Evolutionary conservation across 345 rosid species (phyloP), one percentile per base, ranked within the genome.

Genomic region (Durio zibethinus): DNA sequence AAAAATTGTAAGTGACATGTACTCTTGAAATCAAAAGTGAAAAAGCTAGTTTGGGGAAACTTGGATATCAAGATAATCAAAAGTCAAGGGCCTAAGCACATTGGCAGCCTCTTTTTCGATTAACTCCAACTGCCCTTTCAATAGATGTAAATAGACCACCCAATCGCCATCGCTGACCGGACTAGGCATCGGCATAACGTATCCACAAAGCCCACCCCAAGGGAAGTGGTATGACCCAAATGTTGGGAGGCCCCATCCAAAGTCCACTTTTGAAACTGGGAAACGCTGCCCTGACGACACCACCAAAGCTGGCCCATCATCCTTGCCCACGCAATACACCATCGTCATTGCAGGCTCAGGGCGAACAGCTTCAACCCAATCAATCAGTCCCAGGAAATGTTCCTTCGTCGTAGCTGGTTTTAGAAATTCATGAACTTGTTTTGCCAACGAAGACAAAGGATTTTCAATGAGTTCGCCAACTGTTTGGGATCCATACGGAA

Each of bases 381-480:
- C 95, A 35, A 91, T 85, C 67, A 91, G 80, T 3, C 86, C 88
- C 75, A 91, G 56, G 80, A 91, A 91, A 77, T 91, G 93, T 40
- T 91, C 90, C 77, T 74, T 73, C 0, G 83, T 87, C 23, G 60
- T 79, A 2, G 86, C 87, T 0, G 3, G 74, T 52, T 82, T 78
- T 69, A 91, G 43, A 70, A 89, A 83, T 4, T 82, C 75, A 47
- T 88, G 92, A 10, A 89, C 92, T 43, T 82, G 80, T 1, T 69
- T 48, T 0, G 95, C 93, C 57, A 82, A 89, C 82, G 66, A 83
- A 63, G 71, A 75, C 50, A 91, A 57, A 0, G 95, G 84, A 56
- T 73, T 80, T 65, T 80, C 83, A 7, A 47, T 47, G 6, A 91
- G 76, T 21, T 84, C 85, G 0, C 31, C 48, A 0, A 77, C 60